Base-by-base conservation (phyloP, 2,329 filamentous ascomycete species). In the Tolypocladium paradoxum region DNA sequence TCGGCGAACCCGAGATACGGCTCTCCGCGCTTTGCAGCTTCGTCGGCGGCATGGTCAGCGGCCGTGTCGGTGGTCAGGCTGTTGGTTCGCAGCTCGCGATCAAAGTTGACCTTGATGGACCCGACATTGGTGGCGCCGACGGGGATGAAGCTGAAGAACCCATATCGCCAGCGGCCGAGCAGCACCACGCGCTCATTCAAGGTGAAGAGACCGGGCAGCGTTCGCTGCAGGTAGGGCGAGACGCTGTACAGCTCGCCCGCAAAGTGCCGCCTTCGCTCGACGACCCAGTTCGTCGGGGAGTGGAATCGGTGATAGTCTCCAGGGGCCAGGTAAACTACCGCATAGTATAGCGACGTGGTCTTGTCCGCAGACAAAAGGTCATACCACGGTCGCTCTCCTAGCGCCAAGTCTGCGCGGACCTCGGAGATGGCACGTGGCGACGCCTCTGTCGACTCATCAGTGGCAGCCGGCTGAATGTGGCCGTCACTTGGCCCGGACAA, bases 261-360 rank as follows among this genome's bases (percentile, higher is more conserved):
- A 66, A 99, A 99, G 73, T 99, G 93, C n/a, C 93, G 88, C 45
- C 95, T 84, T 59, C 85, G 85, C 70, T 96, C 88, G 35, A 93
- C 93, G 18, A 99, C 90, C 93, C 93, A 99, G 61, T 89, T 87
- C 2, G 90, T 85, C 0, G 93, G 93, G 1, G 89, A 95, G 74
- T 99, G 95, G 76, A 97, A 99, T 58, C 92, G 88, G 73, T 99
- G 93, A 73, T 99, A 99, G 73, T 99, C 95, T 49, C 93, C 93
- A 0, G 93, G 93, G 0, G 95, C 93, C 45, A 99, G 83, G 72
- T 99, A 99, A 64, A 99, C 84, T 57, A 99, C 95, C 56, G 79
- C 88, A 70, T 97, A 99, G 75, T 95, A 96, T 8, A 99, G 80
- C 11, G 85, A 82, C 6, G 85, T 89, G 68, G 73, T 77, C 68